phyloP scores from a whole-genome alignment of 1,139 yeast species.

The Candida frijolesensis region DNA sequence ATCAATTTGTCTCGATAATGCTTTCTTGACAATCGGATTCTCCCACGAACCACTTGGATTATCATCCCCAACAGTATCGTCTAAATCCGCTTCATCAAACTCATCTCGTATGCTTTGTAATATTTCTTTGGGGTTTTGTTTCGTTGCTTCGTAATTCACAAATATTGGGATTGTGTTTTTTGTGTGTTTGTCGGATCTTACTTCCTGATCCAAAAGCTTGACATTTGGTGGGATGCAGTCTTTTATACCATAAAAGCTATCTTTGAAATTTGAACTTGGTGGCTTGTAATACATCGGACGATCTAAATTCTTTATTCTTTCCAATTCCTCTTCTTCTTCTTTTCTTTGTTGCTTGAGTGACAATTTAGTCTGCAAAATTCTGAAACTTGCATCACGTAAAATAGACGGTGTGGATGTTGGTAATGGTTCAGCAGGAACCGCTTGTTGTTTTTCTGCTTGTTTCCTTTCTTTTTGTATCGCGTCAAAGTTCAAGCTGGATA shows the following conservation, averaged over 20 bases:
- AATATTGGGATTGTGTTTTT: constrained; percentile 20
- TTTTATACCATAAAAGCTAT: constrained; percentile 32
- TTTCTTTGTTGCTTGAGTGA: constrained; percentile 10
- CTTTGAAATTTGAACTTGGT: constrained; percentile 31
- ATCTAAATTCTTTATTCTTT: constrained; percentile 13
- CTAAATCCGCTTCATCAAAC: constrained; percentile 16
- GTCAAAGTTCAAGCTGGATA: constrained; percentile 13
- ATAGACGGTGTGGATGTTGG: constrained; percentile 6
- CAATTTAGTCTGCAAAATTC: constrained; percentile 16
- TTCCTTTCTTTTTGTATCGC: constrained; percentile 3
- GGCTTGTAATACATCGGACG: constrained; percentile 39
- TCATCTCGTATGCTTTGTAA: constrained; percentile 13
- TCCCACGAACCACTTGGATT: constrained; percentile 44
- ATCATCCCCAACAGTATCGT: constrained; percentile 11
- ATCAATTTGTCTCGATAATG: constrained; percentile 39
- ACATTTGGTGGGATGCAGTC: constrained; percentile 33
- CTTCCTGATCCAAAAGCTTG: constrained; percentile 10
- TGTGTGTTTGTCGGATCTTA: background rate
- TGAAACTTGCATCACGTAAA: constrained; percentile 15
- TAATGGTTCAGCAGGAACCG: background rate
- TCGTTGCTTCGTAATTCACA: constrained; percentile 6
- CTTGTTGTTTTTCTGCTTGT: constrained; percentile 1
- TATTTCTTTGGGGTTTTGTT: constrained; percentile 3
- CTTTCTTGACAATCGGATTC: constrained; percentile 40
- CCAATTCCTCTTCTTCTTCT: constrained; percentile 6